Base-by-base conservation (phyloP, 1,284 basidiomycete species). In the Neonothopanus nambi region DNA sequence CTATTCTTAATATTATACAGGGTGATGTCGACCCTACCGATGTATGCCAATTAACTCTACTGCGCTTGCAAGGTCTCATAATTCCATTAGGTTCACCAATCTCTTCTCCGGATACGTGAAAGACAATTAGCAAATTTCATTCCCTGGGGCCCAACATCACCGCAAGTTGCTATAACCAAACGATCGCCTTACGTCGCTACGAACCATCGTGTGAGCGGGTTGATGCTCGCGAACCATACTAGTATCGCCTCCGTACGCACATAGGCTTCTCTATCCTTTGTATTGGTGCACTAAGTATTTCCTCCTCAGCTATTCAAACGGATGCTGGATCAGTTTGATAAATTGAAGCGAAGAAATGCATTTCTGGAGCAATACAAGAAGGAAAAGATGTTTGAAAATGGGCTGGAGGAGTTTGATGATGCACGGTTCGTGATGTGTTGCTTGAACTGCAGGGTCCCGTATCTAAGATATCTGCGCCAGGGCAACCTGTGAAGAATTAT, bases 191-290 rank as follows among this genome's bases (percentile, higher is more conserved):
- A 95, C 67, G 79, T 97, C 53, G 81, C 86, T 15, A 87, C 91
- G 44, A 92, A 88, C 63, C 94, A 96, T 69, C 87, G 93, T 21
- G 96, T 98, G 54, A 98, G 92, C 68, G 97, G 97, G 0, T 80
- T 99, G 56, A 99, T 99, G 97, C 82, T 99, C 51, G 97, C 96
- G 12, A 99, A 99, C 65, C 96, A 99, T 68, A 99, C 97, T 5
- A 95, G 94, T 62, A 95, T 99, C 58, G 93, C 92, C 30, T 93
- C 92, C 35, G 93, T 95, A 61, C 54, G 91, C 79, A 2, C 12
- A 30, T 33, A 8, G 11, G 18, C 28, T 28, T 47, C 21, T 13
- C 35, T 4, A 20, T 38, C 24, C 15, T 35, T 6, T 3, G 9
- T 9, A 21, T 8, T 15, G n/a, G n/a, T n/a, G 13, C 17, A 43